Evolutionary conservation across 2,329 filamentous ascomycete species (phyloP).

Genomic region (Rasamsonia emersonii): DNA sequence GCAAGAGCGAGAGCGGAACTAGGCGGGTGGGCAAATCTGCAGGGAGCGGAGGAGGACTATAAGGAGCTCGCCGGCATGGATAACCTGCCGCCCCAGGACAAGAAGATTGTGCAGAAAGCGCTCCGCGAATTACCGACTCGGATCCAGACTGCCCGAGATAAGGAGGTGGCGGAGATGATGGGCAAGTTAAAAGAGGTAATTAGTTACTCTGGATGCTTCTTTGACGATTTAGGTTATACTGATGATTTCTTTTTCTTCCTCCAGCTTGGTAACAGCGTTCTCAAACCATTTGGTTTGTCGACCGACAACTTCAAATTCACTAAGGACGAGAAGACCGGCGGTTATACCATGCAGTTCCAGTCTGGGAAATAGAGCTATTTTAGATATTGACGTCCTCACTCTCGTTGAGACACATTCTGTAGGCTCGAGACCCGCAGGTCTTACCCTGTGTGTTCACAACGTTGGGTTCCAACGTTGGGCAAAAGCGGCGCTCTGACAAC

Average conservation of each 20-base stretch:
- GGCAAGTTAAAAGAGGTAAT: constrained; percentile 76
- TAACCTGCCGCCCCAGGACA: constrained; percentile 59
- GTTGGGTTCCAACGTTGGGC: too few species aligned
- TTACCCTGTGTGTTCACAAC: too few species aligned
- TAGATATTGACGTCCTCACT: too few species aligned
- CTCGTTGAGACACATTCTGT: too few species aligned
- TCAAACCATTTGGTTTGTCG: constrained; percentile 88
- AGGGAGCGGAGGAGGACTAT: constrained; percentile 76
- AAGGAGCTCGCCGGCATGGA: constrained; percentile 51
- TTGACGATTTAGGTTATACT: constrained; percentile 2
- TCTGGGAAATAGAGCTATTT: constrained; percentile 14
- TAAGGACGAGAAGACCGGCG: constrained; percentile 80
- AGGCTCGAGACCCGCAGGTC: too few species aligned
- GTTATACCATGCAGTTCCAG: constrained; percentile 86
- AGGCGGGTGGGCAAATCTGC: constrained; percentile 69
- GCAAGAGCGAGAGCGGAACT: constrained; percentile 63
- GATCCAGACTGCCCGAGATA: constrained; percentile 70
- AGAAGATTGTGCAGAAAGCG: constrained; percentile 58
- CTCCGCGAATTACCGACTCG: constrained; percentile 57
- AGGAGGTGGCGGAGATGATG: constrained; percentile 95
- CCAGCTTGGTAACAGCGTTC: constrained; percentile 74
- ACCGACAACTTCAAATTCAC: constrained; percentile 93
- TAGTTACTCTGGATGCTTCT: constrained; percentile 9
- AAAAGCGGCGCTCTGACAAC: too few species aligned
- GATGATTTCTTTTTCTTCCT: constrained; percentile 6